Conservation (phyloP, 2,329 filamentous ascomycete species). For the Mycosphaerelloides madeirae region DNA sequence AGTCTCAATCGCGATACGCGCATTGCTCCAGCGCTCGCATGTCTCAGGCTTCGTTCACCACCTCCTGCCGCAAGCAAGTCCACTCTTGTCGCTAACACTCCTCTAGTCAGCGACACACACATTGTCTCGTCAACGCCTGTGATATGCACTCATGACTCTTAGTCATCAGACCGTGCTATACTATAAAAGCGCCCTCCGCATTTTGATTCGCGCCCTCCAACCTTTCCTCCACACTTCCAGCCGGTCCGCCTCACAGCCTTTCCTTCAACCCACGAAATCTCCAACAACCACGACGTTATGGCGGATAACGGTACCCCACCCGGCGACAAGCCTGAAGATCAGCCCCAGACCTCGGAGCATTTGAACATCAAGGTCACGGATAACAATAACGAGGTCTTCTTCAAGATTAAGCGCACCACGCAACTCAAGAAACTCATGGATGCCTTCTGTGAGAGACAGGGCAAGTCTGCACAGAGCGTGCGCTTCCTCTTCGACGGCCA, state of each 20-base stretch:
- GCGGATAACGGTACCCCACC: constrained; percentile 37
- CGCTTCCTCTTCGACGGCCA: constrained; percentile 96
- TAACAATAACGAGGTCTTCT: constrained; percentile 99
- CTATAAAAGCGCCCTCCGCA: constrained; percentile 15
- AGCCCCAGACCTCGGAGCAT: constrained; percentile 61
- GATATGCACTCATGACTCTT: constrained; percentile 9
- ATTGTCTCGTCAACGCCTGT: no score
- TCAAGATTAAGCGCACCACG: constrained; percentile 98
- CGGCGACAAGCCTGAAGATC: constrained; percentile 39
- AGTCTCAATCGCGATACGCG: no score
- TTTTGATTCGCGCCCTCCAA: constrained; percentile 4
- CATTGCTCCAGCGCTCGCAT: no score
- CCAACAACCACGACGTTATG: constrained; percentile 47
- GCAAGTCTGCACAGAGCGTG: constrained; percentile 77
- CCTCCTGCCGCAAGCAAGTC: not conserved
- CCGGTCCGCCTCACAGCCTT: constrained; percentile 3
- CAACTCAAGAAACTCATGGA: constrained; percentile 97
- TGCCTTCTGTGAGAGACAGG: constrained; percentile 93
- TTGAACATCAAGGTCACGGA: constrained; percentile 99
- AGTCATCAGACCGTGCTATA: constrained; percentile 17
- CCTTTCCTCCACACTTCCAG: constrained; percentile 8
- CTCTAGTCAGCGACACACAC: no score
- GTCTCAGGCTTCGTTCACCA: constrained; percentile 2
- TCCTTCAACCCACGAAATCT: constrained; percentile 33
- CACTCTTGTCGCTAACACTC: not conserved